These are phyloP conservation scores for Wilcoxina mikolae DNA, from an alignment of 495 filamentous ascomycete genomes.

Conservation along the genomic window DNA sequence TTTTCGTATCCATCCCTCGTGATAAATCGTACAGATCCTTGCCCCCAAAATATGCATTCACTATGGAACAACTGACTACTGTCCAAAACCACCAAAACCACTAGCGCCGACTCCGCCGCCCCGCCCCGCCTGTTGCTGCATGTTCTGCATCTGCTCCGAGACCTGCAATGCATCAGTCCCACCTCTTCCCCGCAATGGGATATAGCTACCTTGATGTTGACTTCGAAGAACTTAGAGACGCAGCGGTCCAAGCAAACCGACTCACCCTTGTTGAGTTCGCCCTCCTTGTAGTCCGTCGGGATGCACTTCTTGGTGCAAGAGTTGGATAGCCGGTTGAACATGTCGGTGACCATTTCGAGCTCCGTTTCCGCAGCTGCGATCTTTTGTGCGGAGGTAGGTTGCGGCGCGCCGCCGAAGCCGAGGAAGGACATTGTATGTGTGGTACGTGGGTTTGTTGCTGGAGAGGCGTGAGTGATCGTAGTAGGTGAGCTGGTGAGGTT, in stretches of 20 bases:
- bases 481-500: constrained; percentile 11
- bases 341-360: constrained; percentile 84
- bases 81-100: constrained; percentile 4
- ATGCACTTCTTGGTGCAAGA: constrained; percentile 90
- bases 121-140: neutral
- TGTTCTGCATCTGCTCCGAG: constrained; percentile 25
- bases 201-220: constrained; percentile 78
- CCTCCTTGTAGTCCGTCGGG: constrained; percentile 77
- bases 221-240: constrained; percentile 94
- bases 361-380: constrained; percentile 88
- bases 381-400: constrained; percentile 88
- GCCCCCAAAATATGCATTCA: neutral
- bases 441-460: constrained; percentile 2
- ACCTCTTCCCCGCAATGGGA: neutral
- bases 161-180: constrained; percentile 10
- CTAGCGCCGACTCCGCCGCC: neutral
- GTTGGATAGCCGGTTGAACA: constrained; percentile 85
- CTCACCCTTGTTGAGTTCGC: constrained; percentile 95
- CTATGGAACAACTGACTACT: too few relatives aligned
- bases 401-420: constrained; percentile 62
- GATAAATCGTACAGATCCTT: constrained; percentile 1
- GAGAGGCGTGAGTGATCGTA: constrained; percentile 9
- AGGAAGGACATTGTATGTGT: constrained; percentile 70
- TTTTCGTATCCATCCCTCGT: neutral
- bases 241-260: constrained; percentile 94